Evolutionary conservation across 106 monocot species (phyloP).

Genomic region (Dioscorea zingiberensis): DNA sequence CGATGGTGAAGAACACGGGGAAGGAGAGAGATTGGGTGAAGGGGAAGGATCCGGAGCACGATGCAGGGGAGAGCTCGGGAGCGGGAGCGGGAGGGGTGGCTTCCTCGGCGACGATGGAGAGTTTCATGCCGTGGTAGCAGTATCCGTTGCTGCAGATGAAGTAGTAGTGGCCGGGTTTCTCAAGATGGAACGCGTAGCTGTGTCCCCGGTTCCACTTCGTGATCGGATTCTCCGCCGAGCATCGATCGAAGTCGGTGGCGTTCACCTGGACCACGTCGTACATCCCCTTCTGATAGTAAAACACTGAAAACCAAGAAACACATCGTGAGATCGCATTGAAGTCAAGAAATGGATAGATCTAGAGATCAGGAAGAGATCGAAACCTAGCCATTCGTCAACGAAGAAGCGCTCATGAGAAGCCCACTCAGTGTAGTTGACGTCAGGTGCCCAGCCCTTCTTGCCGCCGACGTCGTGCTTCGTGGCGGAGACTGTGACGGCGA

Average conservation of each 20-base stretch:
- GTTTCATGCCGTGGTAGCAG: constrained; percentile 51
- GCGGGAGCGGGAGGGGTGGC: constrained; percentile 11
- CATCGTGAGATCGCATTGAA: not conserved
- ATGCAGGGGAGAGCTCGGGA: constrained; percentile 5
- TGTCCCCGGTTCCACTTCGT: constrained; percentile 14
- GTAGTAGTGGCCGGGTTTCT: constrained; percentile 30
- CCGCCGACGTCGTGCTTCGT: not conserved
- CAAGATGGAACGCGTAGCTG: constrained; percentile 31
- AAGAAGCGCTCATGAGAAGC: constrained; percentile 2
- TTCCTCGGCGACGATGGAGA: constrained; percentile 22
- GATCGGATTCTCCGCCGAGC: constrained; percentile 20
- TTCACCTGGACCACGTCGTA: constrained; percentile 45
- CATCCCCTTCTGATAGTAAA: not conserved
- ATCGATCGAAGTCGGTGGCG: constrained; percentile 32
- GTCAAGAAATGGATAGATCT: not conserved
- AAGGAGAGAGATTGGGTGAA: not conserved
- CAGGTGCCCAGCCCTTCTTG: constrained; percentile 3
- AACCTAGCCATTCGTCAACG: constrained; percentile 18
- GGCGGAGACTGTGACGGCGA: not conserved
- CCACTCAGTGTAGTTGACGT: constrained; percentile 19
- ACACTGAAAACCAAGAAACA: not conserved
- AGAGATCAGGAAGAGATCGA: not conserved
- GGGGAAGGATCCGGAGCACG: not conserved
- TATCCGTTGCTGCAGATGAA: constrained; percentile 49
- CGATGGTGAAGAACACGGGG: not conserved